Conservation (phyloP, 306 rosid species). For the Ceratonia siliqua region DNA sequence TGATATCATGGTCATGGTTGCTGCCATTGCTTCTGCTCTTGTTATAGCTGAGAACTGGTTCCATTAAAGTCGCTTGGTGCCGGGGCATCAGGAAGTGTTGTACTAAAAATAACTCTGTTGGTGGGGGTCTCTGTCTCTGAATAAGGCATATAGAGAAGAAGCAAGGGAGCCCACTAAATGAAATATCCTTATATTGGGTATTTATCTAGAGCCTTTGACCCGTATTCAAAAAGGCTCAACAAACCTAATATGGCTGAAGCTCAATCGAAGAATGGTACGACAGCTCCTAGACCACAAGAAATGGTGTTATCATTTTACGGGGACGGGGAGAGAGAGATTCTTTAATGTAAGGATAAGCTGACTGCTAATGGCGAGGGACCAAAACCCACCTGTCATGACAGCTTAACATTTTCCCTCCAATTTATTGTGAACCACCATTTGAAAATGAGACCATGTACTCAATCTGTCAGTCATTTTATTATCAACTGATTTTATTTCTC, state of each 20-base stretch:
- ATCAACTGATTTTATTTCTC: background rate
- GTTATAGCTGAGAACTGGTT: constrained; percentile 32
- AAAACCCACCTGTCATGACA: constrained; percentile 33
- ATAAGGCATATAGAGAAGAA: constrained; percentile 17
- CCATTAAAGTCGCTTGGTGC: constrained; percentile 44
- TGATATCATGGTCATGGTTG: constrained; percentile 40
- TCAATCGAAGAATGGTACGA: constrained; percentile 35
- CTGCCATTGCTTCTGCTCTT: constrained; percentile 12
- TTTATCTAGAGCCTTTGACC: background rate
- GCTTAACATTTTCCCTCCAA: constrained; percentile 42
- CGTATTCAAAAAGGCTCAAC: constrained; percentile 32
- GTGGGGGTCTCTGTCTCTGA: background rate
- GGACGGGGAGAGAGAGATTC: constrained; percentile 22
- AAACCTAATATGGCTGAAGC: constrained; percentile 26
- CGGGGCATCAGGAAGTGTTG: constrained; percentile 6
- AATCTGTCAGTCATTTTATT: background rate
- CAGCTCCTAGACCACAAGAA: constrained; percentile 50
- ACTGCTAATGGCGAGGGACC: constrained; percentile 42
- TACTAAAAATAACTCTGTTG: background rate
- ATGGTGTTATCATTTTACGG: constrained; percentile 33
- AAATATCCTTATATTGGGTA: constrained; percentile 25
- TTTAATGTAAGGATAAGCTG: background rate
- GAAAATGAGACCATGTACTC: constrained; percentile 13
- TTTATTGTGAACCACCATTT: constrained; percentile 35
- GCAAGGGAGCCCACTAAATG: constrained; percentile 16